Evolutionary conservation across 352 stramenopile genomes (phyloP).

Genomic region (Phytophthora niederhauseri): DNA sequence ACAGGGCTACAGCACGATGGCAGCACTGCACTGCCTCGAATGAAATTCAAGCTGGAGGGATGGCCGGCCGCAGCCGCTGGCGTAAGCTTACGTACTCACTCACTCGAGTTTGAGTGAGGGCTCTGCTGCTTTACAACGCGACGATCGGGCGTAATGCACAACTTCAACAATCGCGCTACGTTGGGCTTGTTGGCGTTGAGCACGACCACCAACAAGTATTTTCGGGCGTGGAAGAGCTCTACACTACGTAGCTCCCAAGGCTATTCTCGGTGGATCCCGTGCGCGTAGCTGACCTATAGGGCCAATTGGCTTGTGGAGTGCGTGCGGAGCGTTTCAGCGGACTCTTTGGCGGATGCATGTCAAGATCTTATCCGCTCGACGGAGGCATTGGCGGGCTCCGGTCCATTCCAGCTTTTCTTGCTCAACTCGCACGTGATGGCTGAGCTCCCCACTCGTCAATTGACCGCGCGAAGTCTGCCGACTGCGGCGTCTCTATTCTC

Average conservation of each 20-base stretch:
- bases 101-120: neutral
- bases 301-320: neutral
- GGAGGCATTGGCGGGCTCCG: neutral
- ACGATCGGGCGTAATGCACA: constrained; percentile 15
- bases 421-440: constrained; percentile 4
- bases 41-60: constrained; percentile 23
- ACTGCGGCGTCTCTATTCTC: constrained; percentile 8
- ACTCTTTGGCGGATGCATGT: constrained; percentile 14
- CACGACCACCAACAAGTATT: neutral
- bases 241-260: too few relatives aligned
- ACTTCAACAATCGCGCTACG: constrained; percentile 23
- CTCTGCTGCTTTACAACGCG: constrained; percentile 15
- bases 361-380: constrained; percentile 28
- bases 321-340: neutral
- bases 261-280: constrained; percentile 1
- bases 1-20: neutral
- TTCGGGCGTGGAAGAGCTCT: neutral
- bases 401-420: constrained; percentile 16
- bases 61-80: neutral
- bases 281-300: neutral
- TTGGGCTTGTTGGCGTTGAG: constrained; percentile 2
- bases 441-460: neutral
- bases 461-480: neutral
- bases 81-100: neutral
- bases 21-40: constrained; percentile 21